These are phyloP conservation scores for Sicyos edulis DNA, from an alignment of 306 rosid species.

Conservation along the genomic window DNA sequence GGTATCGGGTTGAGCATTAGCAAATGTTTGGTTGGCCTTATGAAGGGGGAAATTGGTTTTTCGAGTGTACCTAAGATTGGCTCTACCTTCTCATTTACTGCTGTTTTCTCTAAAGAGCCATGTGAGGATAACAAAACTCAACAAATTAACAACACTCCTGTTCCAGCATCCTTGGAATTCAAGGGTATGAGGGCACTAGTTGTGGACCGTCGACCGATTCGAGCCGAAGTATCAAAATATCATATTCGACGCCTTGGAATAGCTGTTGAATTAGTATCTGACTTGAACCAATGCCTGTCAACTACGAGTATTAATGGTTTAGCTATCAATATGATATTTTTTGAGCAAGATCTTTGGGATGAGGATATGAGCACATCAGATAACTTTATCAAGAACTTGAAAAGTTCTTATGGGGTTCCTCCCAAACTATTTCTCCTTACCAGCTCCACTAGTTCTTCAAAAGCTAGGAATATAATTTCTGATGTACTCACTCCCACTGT, in stretches of 20 bases:
- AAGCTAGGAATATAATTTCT: conserved; percentile 22
- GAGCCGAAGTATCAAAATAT: conserved; percentile 79
- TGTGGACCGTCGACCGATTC: conserved; percentile 64
- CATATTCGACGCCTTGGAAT: conserved; percentile 86
- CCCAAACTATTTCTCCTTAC: conserved; percentile 71
- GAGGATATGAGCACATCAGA: conserved; percentile 40
- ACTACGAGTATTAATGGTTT: conserved; percentile 34
- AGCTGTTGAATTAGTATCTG: conserved; percentile 55
- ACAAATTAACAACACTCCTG: conserved; percentile 50
- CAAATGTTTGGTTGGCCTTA: conserved; percentile 91
- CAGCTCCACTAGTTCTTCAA: conserved; percentile 30
- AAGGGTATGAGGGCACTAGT: conserved; percentile 69
- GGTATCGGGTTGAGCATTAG: conserved; percentile 97
- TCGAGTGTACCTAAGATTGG: conserved; percentile 75
- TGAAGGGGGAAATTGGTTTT: conserved; percentile 94
- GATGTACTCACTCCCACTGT: conserved; percentile 39
- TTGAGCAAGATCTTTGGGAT: conserved; percentile 88
- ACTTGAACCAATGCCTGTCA: conserved; percentile 57
- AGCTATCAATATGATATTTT: conserved; percentile 46
- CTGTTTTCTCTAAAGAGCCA: conserved; percentile 45
- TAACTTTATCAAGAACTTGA: conserved; percentile 37
- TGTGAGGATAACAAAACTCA: conserved; percentile 42
- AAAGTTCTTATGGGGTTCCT: conserved; percentile 35
- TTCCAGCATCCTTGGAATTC: conserved; percentile 50
- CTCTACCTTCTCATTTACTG: conserved; percentile 88